Evolutionary conservation across 441 rosid genomes (phyloP), one percentile per base, ranked within the genome.

Genomic region (Biscutella laevigata): DNA sequence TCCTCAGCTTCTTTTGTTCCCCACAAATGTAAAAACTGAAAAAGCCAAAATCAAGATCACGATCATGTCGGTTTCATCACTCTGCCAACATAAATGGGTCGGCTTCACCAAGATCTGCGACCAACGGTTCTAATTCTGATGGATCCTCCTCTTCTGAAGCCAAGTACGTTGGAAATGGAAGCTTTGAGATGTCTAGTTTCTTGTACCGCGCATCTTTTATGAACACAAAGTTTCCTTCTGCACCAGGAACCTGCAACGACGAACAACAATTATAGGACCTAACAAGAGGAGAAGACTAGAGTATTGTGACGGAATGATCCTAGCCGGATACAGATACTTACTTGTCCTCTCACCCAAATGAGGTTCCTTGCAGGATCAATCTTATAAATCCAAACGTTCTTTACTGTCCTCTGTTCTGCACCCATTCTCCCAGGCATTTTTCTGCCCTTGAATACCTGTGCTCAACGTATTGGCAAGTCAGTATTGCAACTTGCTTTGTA

Each of bases 381-480:
- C 79, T 83, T 88, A 74, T 92, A 86, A 38, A 88, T 72, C 88
- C 89, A 88, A 26, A 82, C 94, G 61, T 92, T 92, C 75, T 88
- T 88, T 27, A 82, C 86, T 3, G 99, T 92, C 52, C 84, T 76
- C 68, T 84, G 95, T 47, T 74, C 58, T 28, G 64, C 97, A 60
- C 97, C 97, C 99, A 88, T 92, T 49, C 83, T 89, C 39, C 97
- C 97, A 70, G 99, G 77, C 99, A 92, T 92, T 71, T 88, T 88
- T 72, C 64, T 88, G 13, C 86, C 96, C 71, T 82, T 88, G 69
- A 88, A 80, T 20, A 90, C 94, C 97, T n/a, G n/a, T 90, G 76
- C 62, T 49, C 47, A 65, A 9, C 20, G 49, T 34, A 13, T 48
- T 9, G 14, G 30, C 28, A 39, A 45, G 44, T 59, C 66, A 46